Percentiles rank a stretch among this genome's conserved stretches.
Conservation (phyloP, 2,329 filamentous ascomycete species). For the Chrysoporthe puriensis region DNA sequence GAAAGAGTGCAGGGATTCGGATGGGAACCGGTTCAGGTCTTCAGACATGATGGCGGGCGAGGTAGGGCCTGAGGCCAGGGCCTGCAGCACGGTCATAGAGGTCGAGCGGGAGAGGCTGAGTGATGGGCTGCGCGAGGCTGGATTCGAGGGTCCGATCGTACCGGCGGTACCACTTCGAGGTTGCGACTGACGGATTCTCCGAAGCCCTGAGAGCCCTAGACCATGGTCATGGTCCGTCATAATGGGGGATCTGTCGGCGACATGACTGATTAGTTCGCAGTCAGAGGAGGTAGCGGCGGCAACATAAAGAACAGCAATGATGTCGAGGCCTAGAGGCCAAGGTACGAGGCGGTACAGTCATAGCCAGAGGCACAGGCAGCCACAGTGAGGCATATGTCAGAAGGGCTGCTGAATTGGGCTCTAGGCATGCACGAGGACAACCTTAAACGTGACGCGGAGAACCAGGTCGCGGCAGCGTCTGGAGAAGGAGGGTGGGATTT, state of each 20-base stretch:
- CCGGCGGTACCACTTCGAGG: constrained; percentile 67
- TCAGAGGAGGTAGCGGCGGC: constrained; percentile 32
- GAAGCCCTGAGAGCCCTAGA: constrained; percentile 81
- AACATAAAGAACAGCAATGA: constrained; percentile 29
- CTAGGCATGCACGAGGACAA: constrained; percentile 12
- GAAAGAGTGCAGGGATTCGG: constrained; percentile 96
- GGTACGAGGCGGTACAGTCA: constrained; percentile 16
- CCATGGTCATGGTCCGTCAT: constrained; percentile 87
- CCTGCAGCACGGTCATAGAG: constrained; percentile 70
- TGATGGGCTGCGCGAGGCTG: constrained; percentile 65
- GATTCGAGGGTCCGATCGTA: constrained; percentile 62
- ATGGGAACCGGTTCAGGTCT: constrained; percentile 89
- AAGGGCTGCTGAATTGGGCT: constrained; percentile 12
- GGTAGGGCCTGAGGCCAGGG: constrained; percentile 63
- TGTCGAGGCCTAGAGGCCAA: background rate
- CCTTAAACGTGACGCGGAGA: constrained; percentile 13
- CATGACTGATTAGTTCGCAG: constrained; percentile 22
- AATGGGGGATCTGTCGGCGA: constrained; percentile 69
- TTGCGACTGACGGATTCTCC: constrained; percentile 89
- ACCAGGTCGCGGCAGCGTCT: background rate
- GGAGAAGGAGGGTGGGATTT: constrained; percentile 17
- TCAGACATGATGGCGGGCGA: constrained; percentile 77
- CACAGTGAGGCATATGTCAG: constrained; percentile 32
- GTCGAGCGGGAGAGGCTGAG: constrained; percentile 64
- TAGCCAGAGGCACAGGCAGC: constrained; percentile 1